phyloP scores from a whole-genome alignment of 1,139 yeast genomes.

The Candida dubliniensis region DNA sequence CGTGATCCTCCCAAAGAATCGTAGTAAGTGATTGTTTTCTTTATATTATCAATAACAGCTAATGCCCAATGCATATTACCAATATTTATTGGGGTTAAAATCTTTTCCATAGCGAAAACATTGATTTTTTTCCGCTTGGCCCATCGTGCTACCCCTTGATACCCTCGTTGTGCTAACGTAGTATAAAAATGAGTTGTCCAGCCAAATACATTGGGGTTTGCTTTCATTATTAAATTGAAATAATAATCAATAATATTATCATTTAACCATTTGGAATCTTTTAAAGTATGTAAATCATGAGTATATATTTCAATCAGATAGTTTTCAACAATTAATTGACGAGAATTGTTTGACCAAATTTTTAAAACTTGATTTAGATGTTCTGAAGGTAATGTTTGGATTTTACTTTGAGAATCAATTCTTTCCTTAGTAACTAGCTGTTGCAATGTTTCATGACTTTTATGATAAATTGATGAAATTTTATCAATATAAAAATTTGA shows the following conservation, averaged over 20 bases:
- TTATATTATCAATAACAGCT: constrained; percentile 68
- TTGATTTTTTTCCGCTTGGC: constrained; percentile 78
- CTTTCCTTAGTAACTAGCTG: constrained; percentile 20
- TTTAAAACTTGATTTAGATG: constrained; percentile 23
- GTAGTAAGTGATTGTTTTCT: constrained; percentile 61
- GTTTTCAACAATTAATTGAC: constrained; percentile 24
- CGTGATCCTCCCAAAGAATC: constrained; percentile 64
- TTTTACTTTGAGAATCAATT: constrained; percentile 10
- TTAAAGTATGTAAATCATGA: constrained; percentile 69
- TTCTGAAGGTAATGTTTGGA: constrained; percentile 17
- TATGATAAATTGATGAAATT: constrained; percentile 16
- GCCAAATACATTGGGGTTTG: constrained; percentile 50
- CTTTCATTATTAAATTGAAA: constrained; percentile 54
- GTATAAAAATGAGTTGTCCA: constrained; percentile 90
- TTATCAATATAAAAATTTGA: constrained; percentile 18
- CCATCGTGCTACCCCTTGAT: constrained; percentile 84
- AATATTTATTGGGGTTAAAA: constrained; percentile 83
- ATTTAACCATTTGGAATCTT: constrained; percentile 80
- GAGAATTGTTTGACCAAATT: constrained; percentile 23
- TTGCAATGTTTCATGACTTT: constrained; percentile 16
- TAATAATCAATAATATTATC: constrained; percentile 89
- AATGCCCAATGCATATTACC: constrained; percentile 91
- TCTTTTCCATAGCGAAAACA: constrained; percentile 59
- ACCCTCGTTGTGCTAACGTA: constrained; percentile 69
- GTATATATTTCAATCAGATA: constrained; percentile 59